phyloP scores from a whole-genome alignment of 345 rosid genomes.

The Cardamine resedifolia region DNA sequence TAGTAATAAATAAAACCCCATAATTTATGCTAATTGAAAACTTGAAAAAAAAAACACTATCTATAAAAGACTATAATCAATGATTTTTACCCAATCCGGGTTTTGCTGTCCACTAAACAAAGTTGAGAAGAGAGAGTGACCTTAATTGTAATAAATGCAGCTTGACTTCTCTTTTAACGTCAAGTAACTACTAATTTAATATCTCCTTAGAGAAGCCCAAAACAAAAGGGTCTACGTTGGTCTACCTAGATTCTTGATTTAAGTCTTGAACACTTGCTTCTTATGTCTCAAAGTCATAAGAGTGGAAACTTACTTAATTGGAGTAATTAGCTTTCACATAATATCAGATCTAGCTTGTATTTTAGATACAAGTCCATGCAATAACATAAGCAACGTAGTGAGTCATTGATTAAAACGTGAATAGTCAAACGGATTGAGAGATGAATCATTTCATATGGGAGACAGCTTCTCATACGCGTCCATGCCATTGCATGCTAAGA shows the following conservation, averaged over 20 bases:
- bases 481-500: slow-evolving; percentile 27
- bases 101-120: slow-evolving; percentile 9
- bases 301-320: slow-evolving; percentile 14
- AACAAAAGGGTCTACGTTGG: slow-evolving; percentile 26
- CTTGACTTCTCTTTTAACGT: slow-evolving; percentile 31
- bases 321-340: slow-evolving; percentile 14
- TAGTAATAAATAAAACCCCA: slow-evolving; percentile 1
- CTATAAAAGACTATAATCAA: neutral
- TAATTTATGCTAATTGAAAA: slow-evolving; percentile 8
- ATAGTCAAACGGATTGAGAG: slow-evolving; percentile 20
- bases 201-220: slow-evolving; percentile 14
- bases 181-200: slow-evolving; percentile 13
- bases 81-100: slow-evolving; percentile 16
- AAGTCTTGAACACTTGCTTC: neutral
- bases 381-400: slow-evolving; percentile 11
- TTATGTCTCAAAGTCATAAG: neutral
- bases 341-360: slow-evolving; percentile 4
- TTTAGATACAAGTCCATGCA: slow-evolving; percentile 11
- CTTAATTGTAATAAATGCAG: slow-evolving; percentile 21
- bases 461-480: slow-evolving; percentile 35
- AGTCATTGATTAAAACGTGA: slow-evolving; percentile 15
- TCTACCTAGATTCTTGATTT: slow-evolving; percentile 37
- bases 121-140: slow-evolving; percentile 5
- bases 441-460: slow-evolving; percentile 22
- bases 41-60: neutral